Evolutionary conservation across 2,329 filamentous ascomycete species (phyloP).

Genomic region (Diplodia scrobiculata): DNA sequence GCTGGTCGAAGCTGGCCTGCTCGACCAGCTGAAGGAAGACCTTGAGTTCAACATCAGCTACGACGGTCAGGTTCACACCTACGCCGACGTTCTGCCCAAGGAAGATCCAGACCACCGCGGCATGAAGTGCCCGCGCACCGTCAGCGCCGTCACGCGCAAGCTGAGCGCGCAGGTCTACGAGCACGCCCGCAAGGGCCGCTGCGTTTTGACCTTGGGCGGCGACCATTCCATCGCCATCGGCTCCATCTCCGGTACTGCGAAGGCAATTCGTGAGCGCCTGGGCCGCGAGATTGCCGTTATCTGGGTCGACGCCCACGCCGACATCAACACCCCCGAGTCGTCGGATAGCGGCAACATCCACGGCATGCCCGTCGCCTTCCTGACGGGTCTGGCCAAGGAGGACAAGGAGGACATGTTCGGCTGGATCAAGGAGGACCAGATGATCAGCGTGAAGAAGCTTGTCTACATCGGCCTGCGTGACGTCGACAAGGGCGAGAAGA

Average conservation of each 20-base stretch:
- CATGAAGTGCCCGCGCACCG: conserved; percentile 92
- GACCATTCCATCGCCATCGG: conserved; percentile 97
- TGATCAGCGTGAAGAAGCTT: conserved; percentile 74
- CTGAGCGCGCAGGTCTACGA: conserved; percentile 84
- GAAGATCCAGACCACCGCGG: conserved; percentile 77
- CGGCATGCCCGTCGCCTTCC: conserved; percentile 94
- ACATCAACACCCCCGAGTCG: conserved; percentile 95
- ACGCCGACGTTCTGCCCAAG: conserved; percentile 71
- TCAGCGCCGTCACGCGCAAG: conserved; percentile 78
- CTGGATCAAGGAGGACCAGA: conserved; percentile 77
- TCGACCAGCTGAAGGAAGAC: conserved; percentile 79
- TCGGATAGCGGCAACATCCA: conserved; percentile 92
- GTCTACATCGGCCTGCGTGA: conserved; percentile 96
- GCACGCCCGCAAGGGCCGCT: conserved; percentile 78
- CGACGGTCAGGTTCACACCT: conserved; percentile 79
- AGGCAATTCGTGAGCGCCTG: conserved; percentile 80
- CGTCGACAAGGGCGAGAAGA: conserved; percentile 92
- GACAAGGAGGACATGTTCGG: conserved; percentile 80
- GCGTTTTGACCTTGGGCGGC: conserved; percentile 90
- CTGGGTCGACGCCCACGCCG: conserved; percentile 97
- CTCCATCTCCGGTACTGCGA: conserved; percentile 82
- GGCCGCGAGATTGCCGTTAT: conserved; percentile 87
- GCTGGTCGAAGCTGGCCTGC: conserved; percentile 83
- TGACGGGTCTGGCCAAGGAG: conserved; percentile 80
- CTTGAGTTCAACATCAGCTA: conserved; percentile 86